phyloP scores from a whole-genome alignment of 805 yeast species.

The Citeromyces nyonsensis region DNA sequence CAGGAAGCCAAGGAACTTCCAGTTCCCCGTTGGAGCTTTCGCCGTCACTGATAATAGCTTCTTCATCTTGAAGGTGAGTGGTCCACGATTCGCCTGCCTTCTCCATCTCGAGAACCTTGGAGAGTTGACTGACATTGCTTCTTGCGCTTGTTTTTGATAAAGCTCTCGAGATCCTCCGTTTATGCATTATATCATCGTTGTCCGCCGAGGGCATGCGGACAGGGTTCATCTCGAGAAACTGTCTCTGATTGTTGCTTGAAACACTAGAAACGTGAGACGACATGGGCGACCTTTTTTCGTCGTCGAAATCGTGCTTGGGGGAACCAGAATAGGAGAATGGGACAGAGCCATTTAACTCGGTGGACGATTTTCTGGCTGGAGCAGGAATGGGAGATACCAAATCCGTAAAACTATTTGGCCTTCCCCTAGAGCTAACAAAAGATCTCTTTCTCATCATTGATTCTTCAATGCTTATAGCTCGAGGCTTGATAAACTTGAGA shows the following conservation, averaged over 20 bases:
- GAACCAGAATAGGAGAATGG: constrained; percentile 7
- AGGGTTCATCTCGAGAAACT: no score
- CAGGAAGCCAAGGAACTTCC: constrained; percentile 42
- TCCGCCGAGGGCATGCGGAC: constrained; percentile 3
- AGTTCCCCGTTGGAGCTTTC: constrained; percentile 1
- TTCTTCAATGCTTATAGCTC: no score
- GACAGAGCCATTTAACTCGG: background rate
- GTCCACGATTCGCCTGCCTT: constrained; percentile 3
- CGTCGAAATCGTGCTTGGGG: constrained; percentile 15
- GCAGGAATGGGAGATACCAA: no score
- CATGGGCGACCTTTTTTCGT: constrained; percentile 10
- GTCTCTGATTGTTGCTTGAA: constrained; percentile 1
- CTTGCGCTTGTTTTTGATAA: constrained; percentile 7
- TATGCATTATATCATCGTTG: constrained; percentile 5
- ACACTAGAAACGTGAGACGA: background rate
- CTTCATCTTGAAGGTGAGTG: constrained; percentile 2
- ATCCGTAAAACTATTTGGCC: no score
- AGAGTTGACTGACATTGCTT: constrained; percentile 10
- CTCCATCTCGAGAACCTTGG: constrained; percentile 10
- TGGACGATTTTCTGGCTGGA: no score
- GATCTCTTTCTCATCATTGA: no score
- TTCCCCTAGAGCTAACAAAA: no score
- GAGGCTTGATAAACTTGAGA: no score
- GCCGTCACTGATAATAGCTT: constrained; percentile 4
- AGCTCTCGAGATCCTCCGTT: constrained; percentile 6